These are phyloP conservation scores for Monosporascus sp. DNA, from an alignment of 2,329 filamentous ascomycete species.

Conservation along the genomic window DNA sequence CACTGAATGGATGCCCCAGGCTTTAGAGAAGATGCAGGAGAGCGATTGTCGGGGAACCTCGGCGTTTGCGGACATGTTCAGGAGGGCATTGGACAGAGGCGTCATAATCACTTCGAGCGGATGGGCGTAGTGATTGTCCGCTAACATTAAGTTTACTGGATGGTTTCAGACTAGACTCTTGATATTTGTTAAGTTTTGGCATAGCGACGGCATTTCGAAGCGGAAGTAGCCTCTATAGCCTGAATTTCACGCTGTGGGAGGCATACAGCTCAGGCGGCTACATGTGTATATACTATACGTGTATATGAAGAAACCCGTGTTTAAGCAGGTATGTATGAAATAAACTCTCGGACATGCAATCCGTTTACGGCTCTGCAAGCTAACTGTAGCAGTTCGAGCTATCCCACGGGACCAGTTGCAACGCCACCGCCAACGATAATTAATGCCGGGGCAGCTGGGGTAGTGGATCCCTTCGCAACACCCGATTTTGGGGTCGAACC, in stretches of 20 bases:
- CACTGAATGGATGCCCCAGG: conserved; percentile 55
- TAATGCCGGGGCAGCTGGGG: background rate
- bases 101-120: conserved; percentile 20
- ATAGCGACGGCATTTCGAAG: background rate
- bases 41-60: conserved; percentile 52
- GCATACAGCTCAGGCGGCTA: no score
- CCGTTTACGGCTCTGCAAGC: no score
- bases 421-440: background rate
- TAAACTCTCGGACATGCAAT: no score
- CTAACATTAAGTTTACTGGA: no score
- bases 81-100: conserved; percentile 39
- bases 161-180: background rate
- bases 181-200: background rate
- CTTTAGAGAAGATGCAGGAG: conserved; percentile 46
- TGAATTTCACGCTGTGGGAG: no score
- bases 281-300: no score
- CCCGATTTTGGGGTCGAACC: background rate
- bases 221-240: no score
- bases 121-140: conserved; percentile 1
- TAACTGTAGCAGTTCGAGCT: no score
- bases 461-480: background rate
- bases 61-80: conserved; percentile 49
- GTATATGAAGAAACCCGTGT: no score
- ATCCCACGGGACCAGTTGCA: background rate
- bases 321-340: no score